Percentiles rank a stretch among this genome's conserved stretches.
Conservation (phyloP, 1,284 basidiomycete genomes). For the Erythrobasidium hasegawianum region DNA sequence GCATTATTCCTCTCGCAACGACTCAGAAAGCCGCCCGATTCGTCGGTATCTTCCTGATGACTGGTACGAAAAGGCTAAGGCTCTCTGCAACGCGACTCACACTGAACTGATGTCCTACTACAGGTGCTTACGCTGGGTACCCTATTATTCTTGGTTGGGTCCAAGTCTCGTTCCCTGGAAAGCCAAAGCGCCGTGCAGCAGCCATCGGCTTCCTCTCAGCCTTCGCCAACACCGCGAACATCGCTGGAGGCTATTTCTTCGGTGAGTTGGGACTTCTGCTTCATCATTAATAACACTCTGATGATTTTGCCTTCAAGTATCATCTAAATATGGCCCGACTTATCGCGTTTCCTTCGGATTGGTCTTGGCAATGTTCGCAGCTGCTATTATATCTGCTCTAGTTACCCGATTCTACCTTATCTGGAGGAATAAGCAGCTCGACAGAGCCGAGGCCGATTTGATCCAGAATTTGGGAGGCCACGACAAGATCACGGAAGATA, state of each 20-base stretch:
- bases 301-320: background rate
- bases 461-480: background rate
- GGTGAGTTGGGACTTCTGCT: background rate
- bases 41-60: constrained; percentile 22
- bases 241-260: background rate
- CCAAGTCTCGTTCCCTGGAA: constrained; percentile 2
- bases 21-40: constrained; percentile 12
- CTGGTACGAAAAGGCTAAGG: too few species aligned
- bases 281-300: background rate
- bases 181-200: constrained; percentile 6
- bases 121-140: constrained; percentile 19
- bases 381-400: background rate
- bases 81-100: too few species aligned
- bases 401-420: constrained; percentile 1
- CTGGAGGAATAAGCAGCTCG: constrained; percentile 18
- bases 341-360: constrained; percentile 14
- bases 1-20: constrained; percentile 18
- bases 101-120: background rate
- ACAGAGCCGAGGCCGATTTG: background rate
- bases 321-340: constrained; percentile 2
- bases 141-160: constrained; percentile 3
- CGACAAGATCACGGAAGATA: constrained; percentile 5
- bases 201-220: constrained; percentile 16
- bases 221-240: constrained; percentile 23
- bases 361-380: constrained; percentile 11